phyloP scores from a whole-genome alignment of 257 asterid genomes.

The Ilex aquifolium region DNA sequence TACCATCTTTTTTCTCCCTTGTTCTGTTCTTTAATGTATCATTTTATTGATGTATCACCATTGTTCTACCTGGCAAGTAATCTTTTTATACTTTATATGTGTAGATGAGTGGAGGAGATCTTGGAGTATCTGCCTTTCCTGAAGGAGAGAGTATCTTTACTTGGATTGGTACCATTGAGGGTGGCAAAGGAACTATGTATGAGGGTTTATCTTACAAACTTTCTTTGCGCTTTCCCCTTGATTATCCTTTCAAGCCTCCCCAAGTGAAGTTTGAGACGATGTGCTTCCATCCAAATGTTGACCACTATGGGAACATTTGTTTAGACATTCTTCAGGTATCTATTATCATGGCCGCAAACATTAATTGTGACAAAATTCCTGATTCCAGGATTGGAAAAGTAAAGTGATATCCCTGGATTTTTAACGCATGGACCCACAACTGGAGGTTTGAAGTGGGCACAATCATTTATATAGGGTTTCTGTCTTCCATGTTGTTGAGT shows the following conservation, averaged over 20 bases:
- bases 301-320: slow-evolving; percentile 62
- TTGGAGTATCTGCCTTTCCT: slow-evolving; percentile 70
- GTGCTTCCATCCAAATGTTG: slow-evolving; percentile 79
- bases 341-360: not conserved
- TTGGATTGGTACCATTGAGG: slow-evolving; percentile 67
- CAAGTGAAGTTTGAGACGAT: slow-evolving; percentile 63
- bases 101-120: slow-evolving; percentile 58
- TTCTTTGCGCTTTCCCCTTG: slow-evolving; percentile 58
- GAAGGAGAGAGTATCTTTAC: slow-evolving; percentile 63
- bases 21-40: no score
- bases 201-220: slow-evolving; percentile 59
- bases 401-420: no score
- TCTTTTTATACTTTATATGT: not conserved
- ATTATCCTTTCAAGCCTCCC: slow-evolving; percentile 80
- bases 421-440: no score
- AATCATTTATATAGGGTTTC: no score
- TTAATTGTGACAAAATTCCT: no score
- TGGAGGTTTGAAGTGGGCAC: no score
- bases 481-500: no score
- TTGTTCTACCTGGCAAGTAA: no score
- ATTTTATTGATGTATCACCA: not conserved
- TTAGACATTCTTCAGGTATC: slow-evolving; percentile 72
- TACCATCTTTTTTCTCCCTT: not conserved
- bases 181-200: slow-evolving; percentile 60
- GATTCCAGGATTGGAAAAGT: no score